Evolutionary conservation across 139 green algal species (phyloP), one percentile per base, ranked within the genome.

Genomic region (Gonium pectorale): DNA sequence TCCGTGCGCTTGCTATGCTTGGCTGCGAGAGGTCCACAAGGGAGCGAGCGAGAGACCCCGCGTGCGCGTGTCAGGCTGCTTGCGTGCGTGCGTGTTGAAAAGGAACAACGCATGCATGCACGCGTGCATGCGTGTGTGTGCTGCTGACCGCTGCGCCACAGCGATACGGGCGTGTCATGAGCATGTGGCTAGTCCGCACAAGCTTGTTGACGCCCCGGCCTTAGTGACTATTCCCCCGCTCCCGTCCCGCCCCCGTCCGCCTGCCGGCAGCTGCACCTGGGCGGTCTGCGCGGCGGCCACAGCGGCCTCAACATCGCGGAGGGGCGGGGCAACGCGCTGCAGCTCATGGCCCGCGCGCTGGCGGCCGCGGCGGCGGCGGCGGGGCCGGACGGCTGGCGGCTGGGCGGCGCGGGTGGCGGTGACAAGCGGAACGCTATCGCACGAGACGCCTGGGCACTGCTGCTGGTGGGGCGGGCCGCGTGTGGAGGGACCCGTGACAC

Each of bases 361-460:
- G 67, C 41, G 31, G 77, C 73, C 44, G 31, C 79, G 37, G 40
- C 2, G 26, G 37, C 41, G 54, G 80, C 80, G 19, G 80, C 80
- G 37, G 80, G 44, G 13, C 29, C 29, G 3, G 81, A 54, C 5
- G 71, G 64, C 1, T 85, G 74, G n/a, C 79, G 89, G 26, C 71
- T 96, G 60, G 81, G 64, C 2, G 38, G 6, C 5, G 37, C 94
- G 35, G 17, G 19, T 1, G 94, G 90, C 37, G 94, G 94, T 2
- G 94, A 96, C 89, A 96, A 96, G 83, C 90, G 94, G 54, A 97
- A 97, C 64, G 93, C 93, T 35, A 94, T 97, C 46, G 70, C 94
- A 1, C 80, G 94, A 0, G 93, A 96, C 60, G 89, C 86, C 0
- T 31, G 5, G 2, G 90, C 86, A 4, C 38, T 87, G 0, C 6